A percentile compares a stretch with the other conserved stretches of the same genome.
These are phyloP conservation scores for Sphagnurus paluster DNA, from an alignment of 1,284 basidiomycete species.

Conservation along the genomic window DNA sequence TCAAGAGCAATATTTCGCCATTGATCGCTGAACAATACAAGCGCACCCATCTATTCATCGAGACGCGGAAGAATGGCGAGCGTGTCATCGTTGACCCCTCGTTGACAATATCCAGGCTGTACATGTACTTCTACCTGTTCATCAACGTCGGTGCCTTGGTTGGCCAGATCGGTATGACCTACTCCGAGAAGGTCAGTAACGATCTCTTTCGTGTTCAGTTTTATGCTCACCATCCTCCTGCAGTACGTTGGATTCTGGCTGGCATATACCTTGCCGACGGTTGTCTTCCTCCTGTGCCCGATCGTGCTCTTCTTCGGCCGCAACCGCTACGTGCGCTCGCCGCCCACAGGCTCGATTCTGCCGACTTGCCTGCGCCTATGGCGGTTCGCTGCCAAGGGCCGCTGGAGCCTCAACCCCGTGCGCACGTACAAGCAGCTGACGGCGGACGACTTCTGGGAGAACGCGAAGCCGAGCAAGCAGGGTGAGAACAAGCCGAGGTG, in stretches of 20 bases:
- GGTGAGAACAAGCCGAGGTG: slow-evolving; percentile 49
- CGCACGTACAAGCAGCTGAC: slow-evolving; percentile 47
- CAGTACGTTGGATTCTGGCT: slow-evolving; percentile 76
- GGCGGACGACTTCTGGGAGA: slow-evolving; percentile 77
- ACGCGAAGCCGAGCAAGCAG: slow-evolving; percentile 65
- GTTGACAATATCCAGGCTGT: slow-evolving; percentile 69
- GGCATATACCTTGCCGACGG: slow-evolving; percentile 68
- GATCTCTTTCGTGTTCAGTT: no score
- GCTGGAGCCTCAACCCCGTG: slow-evolving; percentile 62
- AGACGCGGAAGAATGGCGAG: slow-evolving; percentile 61
- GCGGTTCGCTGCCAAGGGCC: slow-evolving; percentile 49
- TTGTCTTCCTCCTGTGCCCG: slow-evolving; percentile 68
- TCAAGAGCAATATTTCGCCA: slow-evolving; percentile 51
- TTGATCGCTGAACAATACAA: slow-evolving; percentile 68
- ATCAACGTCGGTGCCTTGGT: slow-evolving; percentile 78
- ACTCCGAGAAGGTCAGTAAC: slow-evolving; percentile 61
- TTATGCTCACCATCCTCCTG: neutral
- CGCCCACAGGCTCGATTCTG: slow-evolving; percentile 81
- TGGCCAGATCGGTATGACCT: slow-evolving; percentile 72
- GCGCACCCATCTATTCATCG: slow-evolving; percentile 55
- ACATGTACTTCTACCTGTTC: slow-evolving; percentile 82
- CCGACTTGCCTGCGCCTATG: slow-evolving; percentile 50
- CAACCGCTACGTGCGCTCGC: slow-evolving; percentile 65
- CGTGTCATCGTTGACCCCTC: slow-evolving; percentile 81
- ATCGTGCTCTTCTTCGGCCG: slow-evolving; percentile 68